These are phyloP conservation scores for Vinca major DNA, from an alignment of 305 asterid genomes.

Conservation along the genomic window DNA sequence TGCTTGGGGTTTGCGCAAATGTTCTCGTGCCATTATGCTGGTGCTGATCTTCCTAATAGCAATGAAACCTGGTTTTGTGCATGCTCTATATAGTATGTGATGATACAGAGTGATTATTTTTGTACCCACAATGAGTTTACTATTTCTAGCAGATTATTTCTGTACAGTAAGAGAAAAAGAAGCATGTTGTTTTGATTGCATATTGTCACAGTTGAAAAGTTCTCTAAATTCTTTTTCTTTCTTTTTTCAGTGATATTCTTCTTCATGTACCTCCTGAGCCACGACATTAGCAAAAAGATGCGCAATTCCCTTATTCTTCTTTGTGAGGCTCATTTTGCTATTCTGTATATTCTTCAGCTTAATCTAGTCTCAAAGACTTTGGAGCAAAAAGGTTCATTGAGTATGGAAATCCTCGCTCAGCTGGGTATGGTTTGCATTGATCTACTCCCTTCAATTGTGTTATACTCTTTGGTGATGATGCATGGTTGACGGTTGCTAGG, in stretches of 20 bases:
- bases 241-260: constrained; percentile 85
- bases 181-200: neutral
- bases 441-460: neutral
- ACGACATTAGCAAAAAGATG: constrained; percentile 58
- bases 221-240: constrained; percentile 17
- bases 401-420: constrained; percentile 65
- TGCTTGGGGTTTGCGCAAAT: constrained; percentile 97
- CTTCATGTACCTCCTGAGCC: constrained; percentile 81
- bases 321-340: constrained; percentile 87
- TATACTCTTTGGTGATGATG: neutral
- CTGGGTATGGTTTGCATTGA: constrained; percentile 46
- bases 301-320: constrained; percentile 84
- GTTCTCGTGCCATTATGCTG: constrained; percentile 89
- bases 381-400: constrained; percentile 53
- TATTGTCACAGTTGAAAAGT: constrained; percentile 27
- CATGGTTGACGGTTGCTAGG: neutral
- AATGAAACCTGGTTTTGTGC: constrained; percentile 84
- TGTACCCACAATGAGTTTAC: constrained; percentile 3
- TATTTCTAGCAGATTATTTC: constrained; percentile 4
- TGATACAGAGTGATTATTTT: constrained; percentile 14
- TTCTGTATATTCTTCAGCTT: constrained; percentile 80
- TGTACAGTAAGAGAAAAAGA: neutral
- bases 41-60: constrained; percentile 83
- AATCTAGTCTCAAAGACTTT: constrained; percentile 57
- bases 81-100: constrained; percentile 85